Conservation (phyloP, 2,329 filamentous ascomycete species). For the Colletotrichum lini region DNA sequence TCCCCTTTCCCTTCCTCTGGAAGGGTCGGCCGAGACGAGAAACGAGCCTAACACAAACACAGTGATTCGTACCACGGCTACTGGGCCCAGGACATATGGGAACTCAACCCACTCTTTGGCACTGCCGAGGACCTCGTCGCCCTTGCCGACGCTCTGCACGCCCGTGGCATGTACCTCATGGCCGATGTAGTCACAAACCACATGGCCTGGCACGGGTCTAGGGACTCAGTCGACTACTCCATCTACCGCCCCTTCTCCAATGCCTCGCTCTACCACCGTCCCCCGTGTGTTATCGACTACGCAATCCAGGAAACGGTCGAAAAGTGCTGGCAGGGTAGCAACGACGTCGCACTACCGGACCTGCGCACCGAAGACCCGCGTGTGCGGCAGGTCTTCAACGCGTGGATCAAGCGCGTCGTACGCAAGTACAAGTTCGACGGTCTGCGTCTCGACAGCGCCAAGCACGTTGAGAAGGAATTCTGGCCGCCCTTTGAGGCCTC, state of each 20-base stretch:
- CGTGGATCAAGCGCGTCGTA: conserved; percentile 73
- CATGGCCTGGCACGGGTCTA: conserved; percentile 58
- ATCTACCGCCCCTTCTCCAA: conserved; percentile 63
- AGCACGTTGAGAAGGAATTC: conserved; percentile 73
- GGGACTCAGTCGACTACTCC: conserved; percentile 60
- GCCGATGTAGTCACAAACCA: conserved; percentile 74
- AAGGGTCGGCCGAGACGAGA: background rate
- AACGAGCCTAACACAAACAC: conserved; percentile 50
- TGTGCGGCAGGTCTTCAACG: conserved; percentile 66
- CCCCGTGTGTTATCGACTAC: conserved; percentile 72
- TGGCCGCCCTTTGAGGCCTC: conserved; percentile 67
- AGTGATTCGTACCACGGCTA: conserved; percentile 67
- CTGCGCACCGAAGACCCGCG: conserved; percentile 67
- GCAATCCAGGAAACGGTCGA: conserved; percentile 62
- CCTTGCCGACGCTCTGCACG: conserved; percentile 69
- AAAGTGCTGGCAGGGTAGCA: conserved; percentile 61
- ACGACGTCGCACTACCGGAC: conserved; percentile 73
- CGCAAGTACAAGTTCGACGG: conserved; percentile 74
- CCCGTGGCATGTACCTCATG: conserved; percentile 70
- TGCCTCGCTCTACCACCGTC: conserved; percentile 69
- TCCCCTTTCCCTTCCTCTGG: background rate
- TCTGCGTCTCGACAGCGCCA: conserved; percentile 73
- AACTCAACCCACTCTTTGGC: conserved; percentile 72
- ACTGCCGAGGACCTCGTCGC: conserved; percentile 70
- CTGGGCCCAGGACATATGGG: conserved; percentile 65